phyloP scores from a whole-genome alignment of 495 filamentous ascomycete species.

The Aspergillus avenaceus region DNA sequence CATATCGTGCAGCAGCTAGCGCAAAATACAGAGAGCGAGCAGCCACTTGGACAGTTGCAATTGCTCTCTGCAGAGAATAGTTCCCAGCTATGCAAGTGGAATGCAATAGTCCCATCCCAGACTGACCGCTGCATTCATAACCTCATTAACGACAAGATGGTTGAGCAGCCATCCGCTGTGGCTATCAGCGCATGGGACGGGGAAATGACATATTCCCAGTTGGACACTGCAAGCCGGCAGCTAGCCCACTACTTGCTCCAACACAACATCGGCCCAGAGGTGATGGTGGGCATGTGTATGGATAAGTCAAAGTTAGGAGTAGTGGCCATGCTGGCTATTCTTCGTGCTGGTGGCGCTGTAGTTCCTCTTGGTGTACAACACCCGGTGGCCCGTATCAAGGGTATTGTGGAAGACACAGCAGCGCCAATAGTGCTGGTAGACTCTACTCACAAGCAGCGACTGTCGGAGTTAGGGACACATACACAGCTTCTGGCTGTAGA shows the following conservation, averaged over 20 bases:
- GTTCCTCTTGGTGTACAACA: not conserved
- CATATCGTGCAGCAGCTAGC: too few species aligned
- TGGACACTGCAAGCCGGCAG: constrained; percentile 29
- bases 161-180: constrained; percentile 14
- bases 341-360: not conserved
- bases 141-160: not conserved
- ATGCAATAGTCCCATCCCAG: not conserved
- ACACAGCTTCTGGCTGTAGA: too few species aligned
- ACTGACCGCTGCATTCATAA: not conserved
- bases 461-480: too few species aligned
- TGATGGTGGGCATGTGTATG: constrained; percentile 21
- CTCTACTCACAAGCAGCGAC: not conserved
- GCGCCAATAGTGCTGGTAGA: too few species aligned
- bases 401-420: too few species aligned
- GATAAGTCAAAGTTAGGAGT: constrained; percentile 7
- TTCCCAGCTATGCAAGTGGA: not conserved
- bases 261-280: constrained; percentile 24
- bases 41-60: not conserved
- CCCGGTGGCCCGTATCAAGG: not conserved
- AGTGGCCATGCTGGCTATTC: not conserved
- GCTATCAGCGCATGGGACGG: constrained; percentile 45
- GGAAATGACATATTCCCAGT: constrained; percentile 43
- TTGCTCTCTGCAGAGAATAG: not conserved
- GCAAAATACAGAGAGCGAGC: not conserved
- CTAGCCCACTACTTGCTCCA: constrained; percentile 18